phyloP scores from a whole-genome alignment of 2,329 filamentous ascomycete genomes.

The Cordyceps militaris region DNA sequence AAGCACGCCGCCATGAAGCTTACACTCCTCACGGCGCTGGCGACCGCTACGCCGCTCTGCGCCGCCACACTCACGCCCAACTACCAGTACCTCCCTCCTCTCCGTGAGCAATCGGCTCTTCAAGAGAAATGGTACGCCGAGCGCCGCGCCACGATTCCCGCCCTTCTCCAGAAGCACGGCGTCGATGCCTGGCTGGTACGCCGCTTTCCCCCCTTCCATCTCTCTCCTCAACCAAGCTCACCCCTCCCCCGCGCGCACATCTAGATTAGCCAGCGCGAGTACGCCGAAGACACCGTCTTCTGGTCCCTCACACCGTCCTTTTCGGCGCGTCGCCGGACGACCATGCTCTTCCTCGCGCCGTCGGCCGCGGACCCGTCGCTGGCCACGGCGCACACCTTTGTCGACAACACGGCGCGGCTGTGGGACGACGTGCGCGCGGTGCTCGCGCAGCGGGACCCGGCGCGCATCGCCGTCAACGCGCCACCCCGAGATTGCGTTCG shows the following conservation, averaged over 20 bases:
- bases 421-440: constrained; percentile 33
- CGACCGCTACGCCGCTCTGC: not conserved
- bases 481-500: constrained; percentile 39
- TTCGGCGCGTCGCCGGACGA: constrained; percentile 41
- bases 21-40: not conserved
- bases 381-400: constrained; percentile 31
- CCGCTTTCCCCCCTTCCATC: constrained; percentile 2
- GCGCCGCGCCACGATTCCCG: constrained; percentile 34
- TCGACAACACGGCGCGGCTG: constrained; percentile 39
- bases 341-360: constrained; percentile 42
- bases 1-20: constrained; percentile 1
- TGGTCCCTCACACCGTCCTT: constrained; percentile 44
- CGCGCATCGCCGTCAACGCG: constrained; percentile 36
- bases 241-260: not conserved
- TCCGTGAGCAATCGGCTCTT: constrained; percentile 31
- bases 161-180: constrained; percentile 35
- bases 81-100: constrained; percentile 14
- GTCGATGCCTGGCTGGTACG: constrained; percentile 42
- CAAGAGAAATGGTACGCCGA: constrained; percentile 38
- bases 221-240: not conserved
- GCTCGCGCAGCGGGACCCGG: constrained; percentile 29
- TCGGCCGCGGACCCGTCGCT: constrained; percentile 24
- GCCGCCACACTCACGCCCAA: constrained; percentile 1
- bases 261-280: constrained; percentile 44
- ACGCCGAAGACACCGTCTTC: constrained; percentile 45